phyloP scores from a whole-genome alignment of 2,329 filamentous ascomycete species.

The Ophiocordyceps unilateralis region DNA sequence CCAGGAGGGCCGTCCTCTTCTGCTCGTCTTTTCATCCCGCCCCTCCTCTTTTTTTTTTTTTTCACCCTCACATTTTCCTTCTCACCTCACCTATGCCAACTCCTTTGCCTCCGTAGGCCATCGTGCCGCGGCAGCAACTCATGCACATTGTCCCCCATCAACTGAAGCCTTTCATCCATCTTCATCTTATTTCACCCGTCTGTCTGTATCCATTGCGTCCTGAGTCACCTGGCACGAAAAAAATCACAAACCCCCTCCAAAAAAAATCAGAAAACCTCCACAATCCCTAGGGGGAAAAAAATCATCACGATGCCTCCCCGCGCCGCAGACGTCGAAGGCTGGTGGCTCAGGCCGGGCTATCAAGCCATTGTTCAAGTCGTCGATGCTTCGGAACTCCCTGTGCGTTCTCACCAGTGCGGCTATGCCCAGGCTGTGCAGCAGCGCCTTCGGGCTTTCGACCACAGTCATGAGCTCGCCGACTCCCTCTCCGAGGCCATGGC shows the following conservation, averaged over 20 bases:
- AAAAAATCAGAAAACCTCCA: neutral
- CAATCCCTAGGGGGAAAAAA: neutral
- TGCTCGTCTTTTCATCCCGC: no score
- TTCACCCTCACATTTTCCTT: neutral
- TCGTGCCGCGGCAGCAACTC: no score
- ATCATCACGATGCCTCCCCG: slow-evolving; percentile 12
- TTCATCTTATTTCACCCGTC: neutral
- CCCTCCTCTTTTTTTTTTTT: neutral
- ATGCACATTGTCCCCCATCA: no score
- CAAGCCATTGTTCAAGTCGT: slow-evolving; percentile 11
- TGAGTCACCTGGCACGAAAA: neutral
- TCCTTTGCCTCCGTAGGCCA: neutral
- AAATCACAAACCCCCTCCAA: neutral
- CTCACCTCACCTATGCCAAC: no score
- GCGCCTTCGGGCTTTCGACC: slow-evolving; percentile 15
- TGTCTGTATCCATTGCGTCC: neutral
- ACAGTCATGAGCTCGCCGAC: slow-evolving; percentile 6
- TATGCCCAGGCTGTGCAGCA: slow-evolving; percentile 15
- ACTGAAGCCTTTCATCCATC: neutral
- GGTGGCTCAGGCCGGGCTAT: slow-evolving; percentile 14
- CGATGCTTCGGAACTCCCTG: slow-evolving; percentile 4
- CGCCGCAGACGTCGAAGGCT: slow-evolving; percentile 14
- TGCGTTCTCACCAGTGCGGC: slow-evolving; percentile 12
- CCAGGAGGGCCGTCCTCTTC: no score
- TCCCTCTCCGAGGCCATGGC: slow-evolving; percentile 7